Evolutionary conservation across 225 moss, liverwort and hornwort genomes (phyloP).

Genomic region (Polytrichum formosum): DNA sequence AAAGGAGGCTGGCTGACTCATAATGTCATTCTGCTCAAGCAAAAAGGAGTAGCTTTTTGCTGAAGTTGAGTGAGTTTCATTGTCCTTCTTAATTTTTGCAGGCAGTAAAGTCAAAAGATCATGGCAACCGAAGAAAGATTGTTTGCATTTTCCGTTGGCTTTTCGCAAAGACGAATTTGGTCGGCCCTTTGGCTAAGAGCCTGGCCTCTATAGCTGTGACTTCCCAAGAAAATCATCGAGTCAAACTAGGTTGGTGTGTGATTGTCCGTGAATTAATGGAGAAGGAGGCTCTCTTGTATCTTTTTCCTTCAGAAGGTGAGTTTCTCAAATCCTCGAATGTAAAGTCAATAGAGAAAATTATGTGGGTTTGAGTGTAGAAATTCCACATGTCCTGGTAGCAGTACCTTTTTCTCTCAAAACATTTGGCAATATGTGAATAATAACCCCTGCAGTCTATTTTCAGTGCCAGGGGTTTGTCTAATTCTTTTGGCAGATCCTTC

Average conservation of each 20-base stretch:
- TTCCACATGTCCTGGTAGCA: no score
- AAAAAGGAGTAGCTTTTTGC: background rate
- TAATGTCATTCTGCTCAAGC: background rate
- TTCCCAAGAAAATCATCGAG: slow-evolving; percentile 53
- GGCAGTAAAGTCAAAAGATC: slow-evolving; percentile 85
- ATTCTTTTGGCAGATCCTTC: background rate
- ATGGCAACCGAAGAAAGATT: slow-evolving; percentile 60
- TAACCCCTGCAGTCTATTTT: no score
- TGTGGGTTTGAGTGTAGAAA: background rate
- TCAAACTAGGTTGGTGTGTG: slow-evolving; percentile 87
- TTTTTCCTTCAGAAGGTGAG: slow-evolving; percentile 35
- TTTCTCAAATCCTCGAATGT: background rate
- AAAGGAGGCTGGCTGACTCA: no score
- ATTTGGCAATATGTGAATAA: no score
- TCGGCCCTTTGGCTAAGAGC: slow-evolving; percentile 41
- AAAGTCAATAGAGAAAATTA: background rate
- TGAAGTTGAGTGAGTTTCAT: background rate
- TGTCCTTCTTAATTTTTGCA: slow-evolving; percentile 13
- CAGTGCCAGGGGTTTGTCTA: background rate
- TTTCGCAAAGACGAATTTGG: slow-evolving; percentile 46
- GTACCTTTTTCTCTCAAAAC: no score
- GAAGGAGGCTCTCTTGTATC: slow-evolving; percentile 53
- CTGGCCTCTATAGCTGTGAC: slow-evolving; percentile 39
- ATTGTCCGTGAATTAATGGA: slow-evolving; percentile 78
- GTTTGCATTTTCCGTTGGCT: slow-evolving; percentile 54